A percentile compares a stretch with the other conserved stretches of the same genome.
Conservation (phyloP, 805 yeast genomes). For the Ogataea nonfermentans region DNA sequence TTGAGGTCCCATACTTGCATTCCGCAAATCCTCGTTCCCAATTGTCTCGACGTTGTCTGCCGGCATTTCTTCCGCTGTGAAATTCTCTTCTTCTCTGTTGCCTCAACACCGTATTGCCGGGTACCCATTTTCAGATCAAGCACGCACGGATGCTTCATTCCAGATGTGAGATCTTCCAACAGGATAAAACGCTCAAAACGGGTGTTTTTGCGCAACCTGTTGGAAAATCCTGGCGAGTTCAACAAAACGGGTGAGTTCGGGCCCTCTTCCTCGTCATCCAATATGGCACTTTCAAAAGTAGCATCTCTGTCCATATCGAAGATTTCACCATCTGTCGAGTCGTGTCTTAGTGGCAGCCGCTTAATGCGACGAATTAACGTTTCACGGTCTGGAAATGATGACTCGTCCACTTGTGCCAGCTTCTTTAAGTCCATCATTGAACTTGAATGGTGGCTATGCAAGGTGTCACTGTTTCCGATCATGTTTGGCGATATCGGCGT, state of each 20-base stretch:
- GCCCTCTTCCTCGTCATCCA: conserved; percentile 17
- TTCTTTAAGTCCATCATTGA: conserved; percentile 25
- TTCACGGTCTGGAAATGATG: conserved; percentile 29
- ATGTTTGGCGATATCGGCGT: background rate
- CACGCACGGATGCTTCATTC: conserved; percentile 83
- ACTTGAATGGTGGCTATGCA: conserved; percentile 18
- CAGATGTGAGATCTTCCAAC: conserved; percentile 85
- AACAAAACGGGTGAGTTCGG: conserved; percentile 3
- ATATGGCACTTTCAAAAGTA: conserved; percentile 14
- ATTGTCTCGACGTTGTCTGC: conserved; percentile 70
- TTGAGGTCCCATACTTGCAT: conserved; percentile 75
- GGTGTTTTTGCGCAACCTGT: conserved; percentile 35
- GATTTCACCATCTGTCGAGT: conserved; percentile 8
- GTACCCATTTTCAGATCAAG: conserved; percentile 98
- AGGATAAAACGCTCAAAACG: conserved; percentile 78
- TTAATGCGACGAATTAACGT: conserved; percentile 39
- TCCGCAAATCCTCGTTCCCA: conserved; percentile 95
- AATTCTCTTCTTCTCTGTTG: conserved; percentile 61
- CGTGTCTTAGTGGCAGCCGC: conserved; percentile 15
- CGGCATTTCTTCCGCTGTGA: conserved; percentile 84
- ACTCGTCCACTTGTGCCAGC: conserved; percentile 15
- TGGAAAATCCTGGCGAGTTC: conserved; percentile 4
- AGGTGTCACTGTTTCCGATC: background rate
- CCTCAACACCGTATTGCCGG: conserved; percentile 96
- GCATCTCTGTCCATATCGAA: conserved; percentile 12